Evolutionary conservation across 345 rosid species (phyloP).

Genomic region (Eucalyptus marginata): DNA sequence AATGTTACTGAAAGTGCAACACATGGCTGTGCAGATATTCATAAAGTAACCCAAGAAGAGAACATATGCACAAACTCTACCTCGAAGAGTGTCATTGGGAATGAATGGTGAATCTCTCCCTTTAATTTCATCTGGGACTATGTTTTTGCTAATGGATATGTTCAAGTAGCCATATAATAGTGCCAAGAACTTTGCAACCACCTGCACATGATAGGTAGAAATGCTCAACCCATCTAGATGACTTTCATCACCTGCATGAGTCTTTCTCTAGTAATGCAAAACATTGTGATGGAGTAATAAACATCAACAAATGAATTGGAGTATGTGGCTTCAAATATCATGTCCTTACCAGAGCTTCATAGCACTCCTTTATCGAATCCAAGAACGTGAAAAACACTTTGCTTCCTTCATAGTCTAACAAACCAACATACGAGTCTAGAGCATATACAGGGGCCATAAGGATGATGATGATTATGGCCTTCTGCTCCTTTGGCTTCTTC

Average conservation of each 20-base stretch:
- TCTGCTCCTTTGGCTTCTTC: conserved; percentile 95
- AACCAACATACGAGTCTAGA: conserved; percentile 54
- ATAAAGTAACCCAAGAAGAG: neutral
- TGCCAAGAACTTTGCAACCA: conserved; percentile 84
- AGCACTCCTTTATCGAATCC: conserved; percentile 88
- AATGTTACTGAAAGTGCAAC: neutral
- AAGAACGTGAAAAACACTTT: conserved; percentile 65
- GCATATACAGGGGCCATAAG: conserved; percentile 96
- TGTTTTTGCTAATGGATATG: conserved; percentile 57
- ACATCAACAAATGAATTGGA: neutral
- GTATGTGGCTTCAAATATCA: neutral
- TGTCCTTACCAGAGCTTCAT: conserved; percentile 77
- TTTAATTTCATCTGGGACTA: conserved; percentile 80
- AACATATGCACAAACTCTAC: conserved; percentile 1
- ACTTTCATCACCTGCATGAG: neutral
- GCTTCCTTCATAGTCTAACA: conserved; percentile 69
- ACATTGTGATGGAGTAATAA: neutral
- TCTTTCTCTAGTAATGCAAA: neutral
- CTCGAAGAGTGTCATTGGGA: conserved; percentile 93
- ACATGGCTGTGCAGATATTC: neutral
- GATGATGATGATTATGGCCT: conserved; percentile 81
- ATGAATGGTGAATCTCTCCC: conserved; percentile 89
- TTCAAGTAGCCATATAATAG: conserved; percentile 81
- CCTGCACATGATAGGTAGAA: conserved; percentile 31
- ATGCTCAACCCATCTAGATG: neutral